phyloP scores from a whole-genome alignment of 2,329 filamentous ascomycete species.

The Bipolaris victoriae region DNA sequence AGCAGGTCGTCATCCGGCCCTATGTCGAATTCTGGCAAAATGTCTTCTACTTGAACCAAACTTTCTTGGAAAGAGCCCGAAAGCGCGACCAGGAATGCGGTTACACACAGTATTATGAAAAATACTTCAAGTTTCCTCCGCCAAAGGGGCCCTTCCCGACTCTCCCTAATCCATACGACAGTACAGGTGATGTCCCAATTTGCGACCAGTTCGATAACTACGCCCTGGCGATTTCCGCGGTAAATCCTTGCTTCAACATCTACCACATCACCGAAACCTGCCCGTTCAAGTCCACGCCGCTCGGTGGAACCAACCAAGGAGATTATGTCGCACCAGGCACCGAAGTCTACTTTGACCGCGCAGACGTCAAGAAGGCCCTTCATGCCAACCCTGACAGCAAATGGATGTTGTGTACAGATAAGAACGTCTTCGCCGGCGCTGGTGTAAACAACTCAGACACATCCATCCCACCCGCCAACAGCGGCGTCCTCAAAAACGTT shows the following conservation, averaged over 20 bases:
- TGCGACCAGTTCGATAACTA: constrained; percentile 52
- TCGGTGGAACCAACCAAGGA: constrained; percentile 48
- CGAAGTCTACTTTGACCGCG: constrained; percentile 59
- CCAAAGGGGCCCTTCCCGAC: constrained; percentile 41
- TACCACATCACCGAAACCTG: constrained; percentile 57
- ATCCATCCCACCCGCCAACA: constrained; percentile 48
- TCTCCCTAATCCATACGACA: constrained; percentile 29
- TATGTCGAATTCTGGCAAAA: constrained; percentile 51
- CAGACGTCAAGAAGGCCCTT: constrained; percentile 58
- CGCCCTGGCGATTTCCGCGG: constrained; percentile 48
- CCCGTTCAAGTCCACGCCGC: constrained; percentile 49
- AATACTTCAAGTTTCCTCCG: constrained; percentile 52
- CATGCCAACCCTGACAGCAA: constrained; percentile 54
- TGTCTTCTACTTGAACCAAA: constrained; percentile 53
- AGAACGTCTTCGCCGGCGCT: constrained; percentile 52
- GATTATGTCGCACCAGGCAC: constrained; percentile 51
- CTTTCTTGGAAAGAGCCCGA: constrained; percentile 48
- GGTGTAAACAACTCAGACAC: constrained; percentile 38
- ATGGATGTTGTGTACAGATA: constrained; percentile 51
- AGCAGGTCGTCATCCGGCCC: constrained; percentile 44
- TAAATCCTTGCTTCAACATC: constrained; percentile 60
- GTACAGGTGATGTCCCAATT: constrained; percentile 28
- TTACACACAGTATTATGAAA: constrained; percentile 31
- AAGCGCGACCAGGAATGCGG: constrained; percentile 38
- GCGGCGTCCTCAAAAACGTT: constrained; percentile 54